Percentiles rank a stretch among this genome's conserved stretches.
Conservation (phyloP, 805 yeast genomes). For the Yarrowia deformans region DNA sequence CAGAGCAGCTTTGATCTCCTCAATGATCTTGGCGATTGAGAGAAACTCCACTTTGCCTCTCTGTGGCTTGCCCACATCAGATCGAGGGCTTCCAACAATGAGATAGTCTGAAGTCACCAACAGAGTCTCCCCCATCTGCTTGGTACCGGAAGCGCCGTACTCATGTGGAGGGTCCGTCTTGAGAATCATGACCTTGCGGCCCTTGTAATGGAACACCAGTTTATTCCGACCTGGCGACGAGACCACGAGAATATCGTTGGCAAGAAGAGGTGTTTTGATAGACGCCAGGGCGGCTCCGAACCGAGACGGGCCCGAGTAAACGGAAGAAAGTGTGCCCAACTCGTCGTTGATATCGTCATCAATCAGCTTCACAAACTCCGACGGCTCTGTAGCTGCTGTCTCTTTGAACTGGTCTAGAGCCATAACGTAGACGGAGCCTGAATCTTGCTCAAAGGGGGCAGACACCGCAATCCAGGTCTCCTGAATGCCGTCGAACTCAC, state of each 20-base stretch:
- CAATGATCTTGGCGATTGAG: background rate
- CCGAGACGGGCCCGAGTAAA: slow-evolving; percentile 39
- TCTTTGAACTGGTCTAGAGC: slow-evolving; percentile 30
- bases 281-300: slow-evolving; percentile 25
- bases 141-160: slow-evolving; percentile 3
- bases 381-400: background rate
- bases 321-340: slow-evolving; percentile 41
- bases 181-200: slow-evolving; percentile 12
- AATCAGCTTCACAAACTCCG: background rate
- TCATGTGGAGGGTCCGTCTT: background rate
- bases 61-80: slow-evolving; percentile 11
- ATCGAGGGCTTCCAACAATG: slow-evolving; percentile 23
- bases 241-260: slow-evolving; percentile 22
- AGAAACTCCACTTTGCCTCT: slow-evolving; percentile 15
- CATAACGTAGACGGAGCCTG: slow-evolving; percentile 11
- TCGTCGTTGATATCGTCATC: slow-evolving; percentile 26
- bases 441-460: slow-evolving; percentile 55
- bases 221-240: slow-evolving; percentile 12
- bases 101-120: slow-evolving; percentile 13
- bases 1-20: background rate
- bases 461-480: slow-evolving; percentile 58
- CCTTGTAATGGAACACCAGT: slow-evolving; percentile 29
- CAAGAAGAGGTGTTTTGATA: slow-evolving; percentile 2
- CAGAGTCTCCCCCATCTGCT: slow-evolving; percentile 24
- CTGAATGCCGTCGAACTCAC: slow-evolving; percentile 53